Evolutionary conservation across 306 rosid species (phyloP).

Genomic region (Canavalia ensiformis): DNA sequence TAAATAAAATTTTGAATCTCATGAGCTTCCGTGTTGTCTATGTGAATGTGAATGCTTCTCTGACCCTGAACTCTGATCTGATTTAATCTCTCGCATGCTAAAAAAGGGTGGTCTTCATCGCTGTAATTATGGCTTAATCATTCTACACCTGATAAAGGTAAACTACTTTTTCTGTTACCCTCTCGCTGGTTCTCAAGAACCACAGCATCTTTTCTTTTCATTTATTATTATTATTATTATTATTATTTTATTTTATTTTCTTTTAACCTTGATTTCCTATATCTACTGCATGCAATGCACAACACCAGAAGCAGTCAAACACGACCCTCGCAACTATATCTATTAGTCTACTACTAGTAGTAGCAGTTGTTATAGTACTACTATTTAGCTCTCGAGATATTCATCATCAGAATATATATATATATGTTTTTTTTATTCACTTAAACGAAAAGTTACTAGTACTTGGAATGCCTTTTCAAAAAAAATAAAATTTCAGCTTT

Average conservation of each 20-base stretch:
- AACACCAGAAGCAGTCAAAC: slow-evolving; percentile 43
- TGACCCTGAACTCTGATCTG: slow-evolving; percentile 46
- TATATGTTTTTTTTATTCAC: slow-evolving; percentile 39
- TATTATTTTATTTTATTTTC: too few species aligned
- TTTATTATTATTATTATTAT: too few species aligned
- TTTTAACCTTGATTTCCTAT: slow-evolving; percentile 39
- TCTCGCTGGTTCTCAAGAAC: slow-evolving; percentile 27
- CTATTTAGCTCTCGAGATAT: slow-evolving; percentile 40
- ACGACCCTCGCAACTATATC: slow-evolving; percentile 30
- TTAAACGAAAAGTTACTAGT: slow-evolving; percentile 38
- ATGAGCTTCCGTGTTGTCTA: slow-evolving; percentile 21
- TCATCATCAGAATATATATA: slow-evolving; percentile 19
- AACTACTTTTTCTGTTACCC: slow-evolving; percentile 59
- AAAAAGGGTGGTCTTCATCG: slow-evolving; percentile 34
- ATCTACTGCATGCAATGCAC: slow-evolving; percentile 48
- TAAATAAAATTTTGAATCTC: background rate
- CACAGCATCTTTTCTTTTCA: slow-evolving; percentile 24
- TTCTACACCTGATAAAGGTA: slow-evolving; percentile 65
- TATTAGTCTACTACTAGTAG: slow-evolving; percentile 42
- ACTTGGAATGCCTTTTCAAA: slow-evolving; percentile 37
- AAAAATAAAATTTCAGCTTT: slow-evolving; percentile 45
- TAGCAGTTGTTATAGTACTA: background rate
- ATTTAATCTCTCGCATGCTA: slow-evolving; percentile 60
- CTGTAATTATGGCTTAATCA: slow-evolving; percentile 82
- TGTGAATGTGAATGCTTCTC: slow-evolving; percentile 29